Evolutionary conservation across 2,329 filamentous ascomycete species (phyloP).

Genomic region (Dactylonectria estremocensis): DNA sequence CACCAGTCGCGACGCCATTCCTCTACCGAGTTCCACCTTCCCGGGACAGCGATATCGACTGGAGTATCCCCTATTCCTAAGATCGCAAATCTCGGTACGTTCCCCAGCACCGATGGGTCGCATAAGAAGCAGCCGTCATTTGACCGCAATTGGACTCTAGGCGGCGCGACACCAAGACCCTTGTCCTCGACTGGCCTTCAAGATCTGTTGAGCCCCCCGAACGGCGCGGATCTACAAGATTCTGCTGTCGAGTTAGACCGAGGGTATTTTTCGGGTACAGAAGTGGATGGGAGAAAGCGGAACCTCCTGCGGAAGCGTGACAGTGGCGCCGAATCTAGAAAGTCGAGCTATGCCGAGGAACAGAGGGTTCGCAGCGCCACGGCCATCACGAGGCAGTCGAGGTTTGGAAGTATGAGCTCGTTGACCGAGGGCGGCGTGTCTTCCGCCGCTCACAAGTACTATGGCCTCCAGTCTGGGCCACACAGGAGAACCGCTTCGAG

Average conservation of each 20-base stretch:
- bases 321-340: conserved; percentile 74
- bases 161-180: conserved; percentile 65
- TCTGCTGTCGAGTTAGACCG: conserved; percentile 79
- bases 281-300: conserved; percentile 81
- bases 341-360: conserved; percentile 84
- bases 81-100: conserved; percentile 59
- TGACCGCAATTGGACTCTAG: conserved; percentile 79
- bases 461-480: conserved; percentile 65
- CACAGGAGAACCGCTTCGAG: conserved; percentile 75
- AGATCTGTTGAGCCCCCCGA: conserved; percentile 59
- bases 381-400: conserved; percentile 79
- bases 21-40: conserved; percentile 80
- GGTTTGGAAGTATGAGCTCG: conserved; percentile 85
- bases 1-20: conserved; percentile 91
- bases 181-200: conserved; percentile 68
- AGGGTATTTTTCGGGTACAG: conserved; percentile 94
- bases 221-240: conserved; percentile 59
- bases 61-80: conserved; percentile 54
- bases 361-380: conserved; percentile 77
- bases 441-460: conserved; percentile 81
- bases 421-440: conserved; percentile 73
- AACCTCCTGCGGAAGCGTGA: conserved; percentile 88
- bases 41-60: conserved; percentile 42
- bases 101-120: conserved; percentile 56
- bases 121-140: conserved; percentile 80